Conservation (phyloP, 106 monocot species). For the Gastrodia elata region DNA sequence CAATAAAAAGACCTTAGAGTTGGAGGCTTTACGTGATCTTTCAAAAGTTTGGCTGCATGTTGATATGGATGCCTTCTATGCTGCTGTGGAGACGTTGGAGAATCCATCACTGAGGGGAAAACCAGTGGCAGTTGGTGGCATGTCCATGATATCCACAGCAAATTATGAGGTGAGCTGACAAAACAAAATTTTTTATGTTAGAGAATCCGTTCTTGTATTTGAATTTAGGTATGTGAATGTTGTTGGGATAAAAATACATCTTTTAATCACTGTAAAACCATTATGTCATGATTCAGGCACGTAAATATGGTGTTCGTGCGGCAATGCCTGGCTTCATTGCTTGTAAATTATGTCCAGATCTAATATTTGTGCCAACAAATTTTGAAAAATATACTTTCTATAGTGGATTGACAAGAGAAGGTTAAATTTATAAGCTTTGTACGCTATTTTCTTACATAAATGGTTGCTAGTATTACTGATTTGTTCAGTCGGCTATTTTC, state of each 20-base stretch:
- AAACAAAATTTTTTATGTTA: background rate
- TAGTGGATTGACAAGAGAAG: slow-evolving; percentile 89
- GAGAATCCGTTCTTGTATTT: slow-evolving; percentile 1
- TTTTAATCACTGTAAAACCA: slow-evolving; percentile 4
- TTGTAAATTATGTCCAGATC: slow-evolving; percentile 70
- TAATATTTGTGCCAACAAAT: slow-evolving; percentile 79
- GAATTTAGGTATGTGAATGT: slow-evolving; percentile 7
- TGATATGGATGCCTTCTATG: slow-evolving; percentile 99
- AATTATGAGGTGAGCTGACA: slow-evolving; percentile 73
- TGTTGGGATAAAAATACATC: background rate
- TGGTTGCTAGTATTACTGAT: background rate
- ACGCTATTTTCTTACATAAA: slow-evolving; percentile 6
- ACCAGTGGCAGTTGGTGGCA: slow-evolving; percentile 88
- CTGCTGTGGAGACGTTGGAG: slow-evolving; percentile 84
- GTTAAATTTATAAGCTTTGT: slow-evolving; percentile 22
- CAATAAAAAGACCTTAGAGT: slow-evolving; percentile 53
- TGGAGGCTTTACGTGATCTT: slow-evolving; percentile 86
- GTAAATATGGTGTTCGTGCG: slow-evolving; percentile 97
- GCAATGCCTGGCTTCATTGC: slow-evolving; percentile 99
- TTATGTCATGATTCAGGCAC: slow-evolving; percentile 42
- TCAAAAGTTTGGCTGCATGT: slow-evolving; percentile 84
- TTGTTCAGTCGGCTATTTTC: slow-evolving; percentile 9
- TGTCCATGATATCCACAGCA: slow-evolving; percentile 98
- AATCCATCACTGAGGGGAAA: slow-evolving; percentile 74
- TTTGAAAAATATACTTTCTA: slow-evolving; percentile 82